These are phyloP conservation scores for Haplosporangium sp. DNA, from an alignment of 371 early-diverging fungal species.

Conservation along the genomic window DNA sequence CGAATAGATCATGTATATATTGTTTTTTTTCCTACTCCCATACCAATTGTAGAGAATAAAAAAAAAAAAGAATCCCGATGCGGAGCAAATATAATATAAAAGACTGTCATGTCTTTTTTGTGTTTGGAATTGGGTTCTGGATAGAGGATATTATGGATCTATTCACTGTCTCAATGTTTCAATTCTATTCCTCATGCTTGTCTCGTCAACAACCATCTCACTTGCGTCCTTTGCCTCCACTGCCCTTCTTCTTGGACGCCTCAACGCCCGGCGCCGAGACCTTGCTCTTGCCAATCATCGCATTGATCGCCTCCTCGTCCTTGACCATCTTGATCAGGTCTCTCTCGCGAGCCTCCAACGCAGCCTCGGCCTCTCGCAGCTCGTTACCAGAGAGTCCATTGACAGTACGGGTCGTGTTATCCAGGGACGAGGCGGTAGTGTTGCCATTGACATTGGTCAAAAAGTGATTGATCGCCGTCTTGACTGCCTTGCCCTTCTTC, in stretches of 20 bases:
- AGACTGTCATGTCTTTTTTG: too few species aligned
- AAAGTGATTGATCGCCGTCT: conserved; percentile 34
- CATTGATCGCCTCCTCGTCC: conserved; percentile 83
- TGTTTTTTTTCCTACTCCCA: neutral
- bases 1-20: neutral
- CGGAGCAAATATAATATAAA: too few species aligned
- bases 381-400: conserved; percentile 50
- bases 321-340: conserved; percentile 86
- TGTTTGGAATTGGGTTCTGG: too few species aligned
- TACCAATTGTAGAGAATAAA: neutral
- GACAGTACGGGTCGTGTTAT: neutral
- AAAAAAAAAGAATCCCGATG: neutral
- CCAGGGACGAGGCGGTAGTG: neutral
- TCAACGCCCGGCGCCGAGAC: conserved; percentile 82
- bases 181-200: neutral
- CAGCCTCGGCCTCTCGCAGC: conserved; percentile 64
- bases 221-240: conserved; percentile 39
- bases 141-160: too few species aligned
- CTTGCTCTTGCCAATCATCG: conserved; percentile 91
- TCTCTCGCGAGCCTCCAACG: conserved; percentile 71
- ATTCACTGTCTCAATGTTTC: neutral
- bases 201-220: neutral
- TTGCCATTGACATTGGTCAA: conserved; percentile 30
- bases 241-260: conserved; percentile 72
- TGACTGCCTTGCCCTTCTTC: conserved; percentile 94